A percentile compares a stretch with the other conserved stretches of the same genome.
phyloP scores from a whole-genome alignment of 192 early-diverging fungal genomes.

The Anaeromyces robustus region DNA sequence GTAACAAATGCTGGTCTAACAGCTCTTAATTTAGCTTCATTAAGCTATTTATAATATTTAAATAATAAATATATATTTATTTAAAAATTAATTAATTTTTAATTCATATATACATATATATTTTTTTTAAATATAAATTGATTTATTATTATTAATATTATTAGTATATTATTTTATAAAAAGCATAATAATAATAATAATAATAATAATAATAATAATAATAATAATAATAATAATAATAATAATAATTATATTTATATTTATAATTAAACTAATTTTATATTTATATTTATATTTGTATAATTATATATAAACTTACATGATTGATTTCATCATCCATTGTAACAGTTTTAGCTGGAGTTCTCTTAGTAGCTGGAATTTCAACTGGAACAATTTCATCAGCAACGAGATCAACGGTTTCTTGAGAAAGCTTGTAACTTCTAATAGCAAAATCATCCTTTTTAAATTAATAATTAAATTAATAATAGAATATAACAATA shows the following conservation, averaged over 20 bases:
- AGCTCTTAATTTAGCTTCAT: constrained; percentile 70
- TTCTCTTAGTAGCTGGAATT: constrained; percentile 29
- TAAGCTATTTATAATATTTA: background rate
- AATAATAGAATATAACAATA: background rate
- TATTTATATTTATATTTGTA: no score
- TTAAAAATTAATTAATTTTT: background rate
- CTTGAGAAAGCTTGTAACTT: constrained; percentile 62
- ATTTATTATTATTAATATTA: no score
- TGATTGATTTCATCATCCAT: background rate
- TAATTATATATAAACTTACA: background rate
- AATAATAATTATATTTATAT: no score
- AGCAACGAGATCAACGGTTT: constrained; percentile 51
- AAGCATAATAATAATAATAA: no score
- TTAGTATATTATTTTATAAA: no score
- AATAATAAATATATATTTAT: background rate
- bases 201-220: no score
- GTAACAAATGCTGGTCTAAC: constrained; percentile 76
- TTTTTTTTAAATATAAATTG: no score
- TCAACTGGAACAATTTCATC: constrained; percentile 72
- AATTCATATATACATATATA: no score
- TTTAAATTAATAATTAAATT: no score
- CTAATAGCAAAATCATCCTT: constrained; percentile 59
- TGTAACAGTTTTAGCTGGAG: background rate
- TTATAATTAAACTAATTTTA: no score
- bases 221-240: no score